Conservation (phyloP, 176 grass and related monocot species). For the Raddia distichophylla region DNA sequence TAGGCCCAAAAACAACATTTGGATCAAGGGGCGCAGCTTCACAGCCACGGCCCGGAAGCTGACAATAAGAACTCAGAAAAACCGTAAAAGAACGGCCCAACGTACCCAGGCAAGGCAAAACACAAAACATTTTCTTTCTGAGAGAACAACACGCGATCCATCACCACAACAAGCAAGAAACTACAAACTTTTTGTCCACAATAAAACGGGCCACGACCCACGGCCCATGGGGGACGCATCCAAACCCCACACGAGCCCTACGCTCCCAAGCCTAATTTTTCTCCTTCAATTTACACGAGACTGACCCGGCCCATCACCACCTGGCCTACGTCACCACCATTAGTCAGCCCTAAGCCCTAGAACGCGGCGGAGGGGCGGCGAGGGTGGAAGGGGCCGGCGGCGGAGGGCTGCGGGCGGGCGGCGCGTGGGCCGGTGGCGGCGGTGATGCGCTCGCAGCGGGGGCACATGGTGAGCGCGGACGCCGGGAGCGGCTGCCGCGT, state of each 20-base stretch:
- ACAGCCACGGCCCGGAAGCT: background rate
- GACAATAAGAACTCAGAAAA: background rate
- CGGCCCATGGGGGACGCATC: background rate
- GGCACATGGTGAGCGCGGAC: constrained; percentile 91
- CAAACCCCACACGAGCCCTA: background rate
- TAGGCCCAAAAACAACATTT: background rate
- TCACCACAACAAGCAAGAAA: background rate
- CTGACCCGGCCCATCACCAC: background rate
- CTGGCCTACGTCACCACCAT: background rate
- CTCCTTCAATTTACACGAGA: constrained; percentile 28
- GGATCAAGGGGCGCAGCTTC: background rate
- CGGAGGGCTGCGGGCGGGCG: constrained; percentile 23
- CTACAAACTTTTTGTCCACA: background rate
- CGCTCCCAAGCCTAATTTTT: background rate
- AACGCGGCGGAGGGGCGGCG: constrained; percentile 49
- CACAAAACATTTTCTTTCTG: background rate
- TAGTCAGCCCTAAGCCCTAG: background rate
- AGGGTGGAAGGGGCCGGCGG: constrained; percentile 41
- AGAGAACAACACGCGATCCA: background rate
- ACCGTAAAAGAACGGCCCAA: background rate
- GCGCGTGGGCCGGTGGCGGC: constrained; percentile 36
- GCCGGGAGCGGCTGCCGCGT: constrained; percentile 81
- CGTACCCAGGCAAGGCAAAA: background rate
- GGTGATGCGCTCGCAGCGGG: constrained; percentile 86
- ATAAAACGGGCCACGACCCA: too few relatives aligned